A percentile compares a stretch with the other conserved stretches of the same genome.
Evolutionary conservation across 2,329 filamentous ascomycete genomes (phyloP).

Genomic region (Pseudocercospora cruenta): DNA sequence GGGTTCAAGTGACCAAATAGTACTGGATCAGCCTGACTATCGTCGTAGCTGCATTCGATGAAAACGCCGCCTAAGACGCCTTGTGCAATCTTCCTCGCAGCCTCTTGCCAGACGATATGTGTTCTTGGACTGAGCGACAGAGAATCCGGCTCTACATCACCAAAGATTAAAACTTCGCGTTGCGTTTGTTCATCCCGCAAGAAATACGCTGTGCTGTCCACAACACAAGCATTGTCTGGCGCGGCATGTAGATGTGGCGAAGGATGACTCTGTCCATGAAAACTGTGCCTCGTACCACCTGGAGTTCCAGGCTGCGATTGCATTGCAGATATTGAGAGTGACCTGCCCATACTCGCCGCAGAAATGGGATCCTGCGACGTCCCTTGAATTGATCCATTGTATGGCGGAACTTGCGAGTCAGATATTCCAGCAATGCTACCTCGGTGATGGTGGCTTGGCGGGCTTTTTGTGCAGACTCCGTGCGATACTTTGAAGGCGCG

Average conservation of each 20-base stretch:
- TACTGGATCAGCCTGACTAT: slow-evolving; percentile 73
- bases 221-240: slow-evolving; percentile 61
- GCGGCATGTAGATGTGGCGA: slow-evolving; percentile 32
- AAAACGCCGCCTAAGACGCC: slow-evolving; percentile 80
- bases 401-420: slow-evolving; percentile 36
- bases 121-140: slow-evolving; percentile 82
- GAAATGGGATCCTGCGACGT: slow-evolving; percentile 25
- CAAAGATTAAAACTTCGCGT: slow-evolving; percentile 87
- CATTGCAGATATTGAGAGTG: slow-evolving; percentile 35
- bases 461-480: slow-evolving; percentile 78
- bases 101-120: slow-evolving; percentile 80
- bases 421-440: slow-evolving; percentile 47
- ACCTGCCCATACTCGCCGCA: slow-evolving; percentile 27
- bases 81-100: slow-evolving; percentile 77
- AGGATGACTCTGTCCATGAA: slow-evolving; percentile 31
- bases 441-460: slow-evolving; percentile 43
- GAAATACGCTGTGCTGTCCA: slow-evolving; percentile 92
- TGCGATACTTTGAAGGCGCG: slow-evolving; percentile 88
- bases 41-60: slow-evolving; percentile 93
- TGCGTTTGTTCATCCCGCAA: slow-evolving; percentile 66
- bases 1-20: slow-evolving; percentile 91
- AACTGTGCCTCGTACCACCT: slow-evolving; percentile 31
- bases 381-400: slow-evolving; percentile 34
- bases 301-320: slow-evolving; percentile 36
- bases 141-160: slow-evolving; percentile 91